These are phyloP conservation scores for Iris macrosiphon DNA, from an alignment of 106 monocot genomes.

Conservation along the genomic window DNA sequence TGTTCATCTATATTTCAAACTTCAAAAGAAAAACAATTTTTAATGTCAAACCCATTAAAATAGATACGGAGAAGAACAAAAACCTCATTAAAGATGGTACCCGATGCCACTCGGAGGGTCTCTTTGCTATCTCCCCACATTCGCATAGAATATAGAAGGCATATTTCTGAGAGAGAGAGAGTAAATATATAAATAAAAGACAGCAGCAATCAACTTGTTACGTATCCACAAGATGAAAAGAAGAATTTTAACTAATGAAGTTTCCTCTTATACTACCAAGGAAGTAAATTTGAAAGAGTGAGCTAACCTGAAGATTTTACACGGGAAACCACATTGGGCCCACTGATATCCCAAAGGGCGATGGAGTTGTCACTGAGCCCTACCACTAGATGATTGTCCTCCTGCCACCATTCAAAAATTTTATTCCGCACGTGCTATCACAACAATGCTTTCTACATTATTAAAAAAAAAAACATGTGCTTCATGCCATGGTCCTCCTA, in stretches of 20 bases:
- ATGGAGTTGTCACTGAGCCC: slow-evolving; percentile 94
- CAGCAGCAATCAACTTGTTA: background rate
- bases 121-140: slow-evolving; percentile 58
- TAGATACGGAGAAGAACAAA: background rate
- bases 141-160: slow-evolving; percentile 84
- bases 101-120: slow-evolving; percentile 60
- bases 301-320: slow-evolving; percentile 54
- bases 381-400: slow-evolving; percentile 44
- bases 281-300: background rate
- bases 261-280: background rate
- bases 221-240: no score
- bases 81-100: slow-evolving; percentile 92
- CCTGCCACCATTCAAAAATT: no score
- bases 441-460: no score
- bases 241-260: background rate
- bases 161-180: slow-evolving; percentile 46
- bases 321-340: slow-evolving; percentile 8
- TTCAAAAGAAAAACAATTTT: no score
- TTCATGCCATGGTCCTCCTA: no score
- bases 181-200: background rate
- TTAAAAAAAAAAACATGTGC: no score
- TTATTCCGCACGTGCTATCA: no score
- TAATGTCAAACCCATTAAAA: background rate
- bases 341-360: slow-evolving; percentile 63
- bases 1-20: no score